phyloP scores from a whole-genome alignment of 225 moss, liverwort and hornwort species.

The Bryum argenteum region DNA sequence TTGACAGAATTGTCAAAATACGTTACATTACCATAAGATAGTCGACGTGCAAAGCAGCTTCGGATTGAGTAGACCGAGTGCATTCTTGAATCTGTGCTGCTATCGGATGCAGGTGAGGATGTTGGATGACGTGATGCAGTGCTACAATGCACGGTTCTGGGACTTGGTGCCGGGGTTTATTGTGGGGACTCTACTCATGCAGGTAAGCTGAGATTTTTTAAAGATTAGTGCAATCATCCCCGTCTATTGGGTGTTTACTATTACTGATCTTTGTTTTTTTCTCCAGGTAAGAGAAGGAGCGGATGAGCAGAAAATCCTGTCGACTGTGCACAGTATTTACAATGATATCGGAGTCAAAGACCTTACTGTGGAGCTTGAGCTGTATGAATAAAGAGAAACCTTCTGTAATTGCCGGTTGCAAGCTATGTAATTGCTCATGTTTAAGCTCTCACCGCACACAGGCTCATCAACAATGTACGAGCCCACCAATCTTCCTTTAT shows the following conservation, averaged over 20 bases:
- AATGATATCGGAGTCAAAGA: constrained; percentile 93
- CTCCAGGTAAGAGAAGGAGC: constrained; percentile 80
- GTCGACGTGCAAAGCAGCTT: not conserved
- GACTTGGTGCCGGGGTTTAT: constrained; percentile 84
- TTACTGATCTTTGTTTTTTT: constrained; percentile 1
- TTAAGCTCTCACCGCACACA: not conserved
- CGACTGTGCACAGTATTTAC: constrained; percentile 85
- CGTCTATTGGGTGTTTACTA: not conserved
- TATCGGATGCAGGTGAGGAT: constrained; percentile 63
- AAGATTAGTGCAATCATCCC: not conserved
- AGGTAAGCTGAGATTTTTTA: constrained; percentile 45
- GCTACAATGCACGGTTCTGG: constrained; percentile 88
- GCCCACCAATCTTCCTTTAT: too few species aligned
- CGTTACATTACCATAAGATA: not conserved
- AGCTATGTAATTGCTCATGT: not conserved
- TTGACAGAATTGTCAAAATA: not conserved
- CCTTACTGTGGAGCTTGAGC: constrained; percentile 83
- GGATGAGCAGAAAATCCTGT: constrained; percentile 78
- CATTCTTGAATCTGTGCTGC: constrained; percentile 8
- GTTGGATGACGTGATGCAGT: constrained; percentile 83
- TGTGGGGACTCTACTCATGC: constrained; percentile 81
- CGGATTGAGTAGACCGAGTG: not conserved
- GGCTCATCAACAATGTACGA: not conserved
- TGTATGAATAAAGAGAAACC: constrained; percentile 38
- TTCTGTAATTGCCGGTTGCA: not conserved